These are phyloP conservation scores for Apiospora malaysiana DNA, from an alignment of 2,329 filamentous ascomycete genomes.

Conservation along the genomic window DNA sequence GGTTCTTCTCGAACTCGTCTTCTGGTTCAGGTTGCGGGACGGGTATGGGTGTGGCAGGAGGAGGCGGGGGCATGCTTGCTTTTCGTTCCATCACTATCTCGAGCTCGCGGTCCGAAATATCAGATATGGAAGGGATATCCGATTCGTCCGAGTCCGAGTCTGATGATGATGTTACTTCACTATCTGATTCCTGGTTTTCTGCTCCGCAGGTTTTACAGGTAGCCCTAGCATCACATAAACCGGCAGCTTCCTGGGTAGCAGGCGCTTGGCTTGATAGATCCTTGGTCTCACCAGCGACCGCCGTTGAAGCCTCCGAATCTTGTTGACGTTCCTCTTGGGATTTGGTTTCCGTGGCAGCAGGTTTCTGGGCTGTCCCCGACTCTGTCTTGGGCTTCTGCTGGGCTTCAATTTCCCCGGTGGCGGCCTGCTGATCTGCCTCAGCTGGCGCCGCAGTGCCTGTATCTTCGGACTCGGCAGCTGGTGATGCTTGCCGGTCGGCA, in stretches of 20 bases:
- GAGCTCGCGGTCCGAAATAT: slow-evolving; percentile 48
- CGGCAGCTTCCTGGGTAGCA: neutral
- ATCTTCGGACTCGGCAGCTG: slow-evolving; percentile 10
- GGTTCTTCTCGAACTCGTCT: slow-evolving; percentile 60
- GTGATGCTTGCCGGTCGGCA: slow-evolving; percentile 18
- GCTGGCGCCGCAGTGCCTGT: slow-evolving; percentile 25
- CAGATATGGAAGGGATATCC: slow-evolving; percentile 39
- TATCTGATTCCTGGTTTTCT: neutral
- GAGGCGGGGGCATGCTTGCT: slow-evolving; percentile 29
- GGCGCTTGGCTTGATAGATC: neutral
- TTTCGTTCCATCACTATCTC: slow-evolving; percentile 36
- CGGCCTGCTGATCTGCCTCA: neutral
- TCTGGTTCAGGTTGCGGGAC: slow-evolving; percentile 51
- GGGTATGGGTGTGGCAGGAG: slow-evolving; percentile 37
- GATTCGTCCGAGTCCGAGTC: slow-evolving; percentile 27
- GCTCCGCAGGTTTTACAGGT: neutral
- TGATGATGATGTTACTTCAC: neutral
- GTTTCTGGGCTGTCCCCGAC: neutral
- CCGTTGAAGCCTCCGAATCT: neutral
- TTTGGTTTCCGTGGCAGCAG: neutral
- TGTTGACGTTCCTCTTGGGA: neutral
- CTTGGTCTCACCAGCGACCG: neutral
- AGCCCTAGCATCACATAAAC: too few species aligned
- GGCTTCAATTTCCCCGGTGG: neutral
- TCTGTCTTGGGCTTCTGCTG: neutral